A percentile compares a stretch with the other conserved stretches of the same genome.
Conservation (phyloP, 139 green algal species). For the Diplosphaera chodatii region DNA sequence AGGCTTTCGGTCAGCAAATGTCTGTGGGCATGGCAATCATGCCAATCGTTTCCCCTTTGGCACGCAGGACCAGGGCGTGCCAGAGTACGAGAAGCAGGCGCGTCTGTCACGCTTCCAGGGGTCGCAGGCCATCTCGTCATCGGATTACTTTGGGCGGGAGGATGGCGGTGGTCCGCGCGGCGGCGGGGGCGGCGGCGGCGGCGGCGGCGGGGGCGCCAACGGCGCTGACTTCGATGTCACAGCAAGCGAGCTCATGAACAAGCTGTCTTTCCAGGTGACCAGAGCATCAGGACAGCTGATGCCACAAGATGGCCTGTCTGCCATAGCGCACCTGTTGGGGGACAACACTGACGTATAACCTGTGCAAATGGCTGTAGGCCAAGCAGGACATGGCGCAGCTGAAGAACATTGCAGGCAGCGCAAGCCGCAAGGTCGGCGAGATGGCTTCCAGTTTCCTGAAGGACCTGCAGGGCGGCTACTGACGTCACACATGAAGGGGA, state of each 20-base stretch:
- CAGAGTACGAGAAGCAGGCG: slow-evolving; percentile 2
- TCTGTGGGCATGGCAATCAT: too few relatives aligned
- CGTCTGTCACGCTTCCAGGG: slow-evolving; percentile 42
- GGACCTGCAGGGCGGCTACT: slow-evolving; percentile 56
- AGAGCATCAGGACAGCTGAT: too few relatives aligned
- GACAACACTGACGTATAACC: too few relatives aligned
- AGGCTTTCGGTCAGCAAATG: too few relatives aligned
- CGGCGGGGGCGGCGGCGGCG: too few relatives aligned
- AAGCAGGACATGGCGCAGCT: slow-evolving; percentile 68
- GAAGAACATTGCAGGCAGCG: slow-evolving; percentile 52
- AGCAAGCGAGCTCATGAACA: slow-evolving; percentile 69
- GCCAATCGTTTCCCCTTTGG: too few relatives aligned
- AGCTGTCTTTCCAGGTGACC: slow-evolving; percentile 59
- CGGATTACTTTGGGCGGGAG: slow-evolving; percentile 67
- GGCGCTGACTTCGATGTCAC: slow-evolving; percentile 49
- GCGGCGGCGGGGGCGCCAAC: background rate
- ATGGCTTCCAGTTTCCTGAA: slow-evolving; percentile 68
- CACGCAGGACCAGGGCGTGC: background rate
- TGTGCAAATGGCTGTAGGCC: slow-evolving; percentile 41
- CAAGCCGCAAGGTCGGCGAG: slow-evolving; percentile 49
- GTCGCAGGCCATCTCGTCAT: slow-evolving; percentile 66
- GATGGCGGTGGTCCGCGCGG: too few relatives aligned
- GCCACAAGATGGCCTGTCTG: too few relatives aligned
- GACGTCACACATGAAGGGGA: too few relatives aligned
- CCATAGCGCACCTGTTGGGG: too few relatives aligned